Conservation (phyloP, 768 basidiomycete species). For the button mushroom (Agaricus bisporus) region DNA sequence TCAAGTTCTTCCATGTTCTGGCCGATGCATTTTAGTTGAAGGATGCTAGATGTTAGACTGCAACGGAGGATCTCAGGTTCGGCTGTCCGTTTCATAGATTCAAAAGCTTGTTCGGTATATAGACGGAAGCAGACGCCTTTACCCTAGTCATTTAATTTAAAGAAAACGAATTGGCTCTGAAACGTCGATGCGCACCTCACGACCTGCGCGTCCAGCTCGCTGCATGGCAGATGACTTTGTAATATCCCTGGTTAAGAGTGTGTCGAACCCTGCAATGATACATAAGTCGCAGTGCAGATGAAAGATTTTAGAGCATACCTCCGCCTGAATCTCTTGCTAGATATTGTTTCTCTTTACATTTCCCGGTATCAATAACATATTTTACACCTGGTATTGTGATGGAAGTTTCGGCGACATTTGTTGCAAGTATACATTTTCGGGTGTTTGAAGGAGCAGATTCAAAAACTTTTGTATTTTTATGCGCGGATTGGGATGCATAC, state of each 20-base stretch:
- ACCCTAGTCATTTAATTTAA: slow-evolving; percentile 38
- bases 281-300: not conserved
- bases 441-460: slow-evolving; percentile 52
- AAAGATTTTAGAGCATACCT: slow-evolving; percentile 30
- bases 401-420: slow-evolving; percentile 97
- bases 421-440: slow-evolving; percentile 91
- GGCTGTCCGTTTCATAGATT: slow-evolving; percentile 53
- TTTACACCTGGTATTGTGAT: slow-evolving; percentile 95
- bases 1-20: slow-evolving; percentile 78
- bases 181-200: slow-evolving; percentile 51
- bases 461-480: slow-evolving; percentile 79
- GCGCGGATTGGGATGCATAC: slow-evolving; percentile 79
- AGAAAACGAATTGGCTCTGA: not conserved
- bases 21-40: slow-evolving; percentile 82
- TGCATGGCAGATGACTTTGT: slow-evolving; percentile 90
- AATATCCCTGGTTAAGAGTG: slow-evolving; percentile 74
- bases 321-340: slow-evolving; percentile 64
- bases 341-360: slow-evolving; percentile 92
- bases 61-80: slow-evolving; percentile 91
- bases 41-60: slow-evolving; percentile 73
- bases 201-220: slow-evolving; percentile 93
- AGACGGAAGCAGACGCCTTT: slow-evolving; percentile 85
- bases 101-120: slow-evolving; percentile 81
- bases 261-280: slow-evolving; percentile 70
- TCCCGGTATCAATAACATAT: slow-evolving; percentile 94